These are phyloP conservation scores for Epichloe brachyelytri DNA, from an alignment of 2,329 filamentous ascomycete genomes.

Conservation along the genomic window DNA sequence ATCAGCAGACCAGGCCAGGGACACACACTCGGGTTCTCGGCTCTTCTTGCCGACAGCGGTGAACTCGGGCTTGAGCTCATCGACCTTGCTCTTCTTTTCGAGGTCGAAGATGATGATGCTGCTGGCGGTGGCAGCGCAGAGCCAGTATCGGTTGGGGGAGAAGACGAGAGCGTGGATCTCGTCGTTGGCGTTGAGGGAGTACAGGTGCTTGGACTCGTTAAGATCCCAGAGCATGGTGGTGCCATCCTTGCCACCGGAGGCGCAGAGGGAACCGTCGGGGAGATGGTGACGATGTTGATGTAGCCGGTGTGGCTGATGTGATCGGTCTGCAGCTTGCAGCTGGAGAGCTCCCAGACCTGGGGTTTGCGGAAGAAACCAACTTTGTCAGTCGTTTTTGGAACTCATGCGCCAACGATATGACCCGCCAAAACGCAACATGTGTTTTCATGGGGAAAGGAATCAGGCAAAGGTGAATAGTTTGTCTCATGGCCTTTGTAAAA, in stretches of 20 bases:
- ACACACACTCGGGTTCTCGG: conserved; percentile 96
- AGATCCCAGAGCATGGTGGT: conserved; percentile 99
- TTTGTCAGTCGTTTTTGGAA: conserved; percentile 3
- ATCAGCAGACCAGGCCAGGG: conserved; percentile 93
- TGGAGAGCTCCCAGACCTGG: conserved; percentile 98
- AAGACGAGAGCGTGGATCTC: conserved; percentile 99
- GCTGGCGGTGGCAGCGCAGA: conserved; percentile 92
- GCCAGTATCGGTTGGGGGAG: conserved; percentile 99
- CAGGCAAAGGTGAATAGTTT: conserved; percentile 82
- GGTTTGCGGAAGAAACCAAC: not conserved
- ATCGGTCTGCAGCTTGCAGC: conserved; percentile 99
- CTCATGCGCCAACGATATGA: not conserved
- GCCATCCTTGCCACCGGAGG: conserved; percentile 98
- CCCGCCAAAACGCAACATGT: not conserved
- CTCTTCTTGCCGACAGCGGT: conserved; percentile 97
- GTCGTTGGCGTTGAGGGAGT: conserved; percentile 98
- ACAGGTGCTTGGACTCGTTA: conserved; percentile 99
- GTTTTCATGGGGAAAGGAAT: conserved; percentile 26
- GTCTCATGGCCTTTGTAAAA: conserved; percentile 76
- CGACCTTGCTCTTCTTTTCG: conserved; percentile 99
- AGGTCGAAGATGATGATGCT: conserved; percentile 99
- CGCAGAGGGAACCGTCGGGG: conserved; percentile 96
- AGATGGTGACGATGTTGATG: conserved; percentile 99
- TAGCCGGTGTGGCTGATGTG: conserved; percentile 99
- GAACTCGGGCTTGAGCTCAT: conserved; percentile 99